Evolutionary conservation across 257 asterid species (phyloP), one percentile per base, ranked within the genome.

Genomic region (Parsonsia alboflavescens): DNA sequence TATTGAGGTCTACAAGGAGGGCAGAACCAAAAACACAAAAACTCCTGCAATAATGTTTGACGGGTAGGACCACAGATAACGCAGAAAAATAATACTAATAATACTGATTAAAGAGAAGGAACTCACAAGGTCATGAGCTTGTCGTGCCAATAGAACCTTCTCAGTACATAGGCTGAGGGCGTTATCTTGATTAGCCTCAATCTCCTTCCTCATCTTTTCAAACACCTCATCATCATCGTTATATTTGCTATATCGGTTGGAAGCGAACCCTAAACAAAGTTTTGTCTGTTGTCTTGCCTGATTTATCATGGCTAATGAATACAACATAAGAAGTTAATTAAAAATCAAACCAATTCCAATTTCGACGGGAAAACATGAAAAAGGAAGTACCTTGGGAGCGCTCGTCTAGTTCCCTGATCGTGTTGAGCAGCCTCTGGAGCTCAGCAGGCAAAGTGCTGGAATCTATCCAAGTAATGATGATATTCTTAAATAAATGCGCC

Each of bases 381-480:
- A 10, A 26, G 10, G 19, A 13, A 1, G 50, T 77, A 90, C 96
- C 91, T 90, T 91, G 98, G 52, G 99, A 92, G 10, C 99, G 96
- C 52, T 95, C 99, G 71, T 95, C 99, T 36, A 95, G 89, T 77
- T 95, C 99, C 39, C 96, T 85, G 71, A 95, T 85, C 9, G 99
- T 95, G 83, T 95, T 95, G 84, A 95, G 98, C 65, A 92, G 97
- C 86, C 99, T 87, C 79, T 95, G 99, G 77, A 95, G 96, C 91
- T 95, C 99, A 36, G 97, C 96, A 9, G 99, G 99, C 77, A 95
- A 80, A 66, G 98, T 95, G 84, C 89, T 95, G n/a, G 99, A 80
- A 79, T 81, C 85, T 81, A 41, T 26, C 8, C 13, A 19, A 8
- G 8, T 17, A 33, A 50, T 3, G 4, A 33, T 15, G 16, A 48